Evolutionary conservation across 768 basidiomycete species (phyloP), one percentile per base, ranked within the genome.

Genomic region (Suillus hirtellus): DNA sequence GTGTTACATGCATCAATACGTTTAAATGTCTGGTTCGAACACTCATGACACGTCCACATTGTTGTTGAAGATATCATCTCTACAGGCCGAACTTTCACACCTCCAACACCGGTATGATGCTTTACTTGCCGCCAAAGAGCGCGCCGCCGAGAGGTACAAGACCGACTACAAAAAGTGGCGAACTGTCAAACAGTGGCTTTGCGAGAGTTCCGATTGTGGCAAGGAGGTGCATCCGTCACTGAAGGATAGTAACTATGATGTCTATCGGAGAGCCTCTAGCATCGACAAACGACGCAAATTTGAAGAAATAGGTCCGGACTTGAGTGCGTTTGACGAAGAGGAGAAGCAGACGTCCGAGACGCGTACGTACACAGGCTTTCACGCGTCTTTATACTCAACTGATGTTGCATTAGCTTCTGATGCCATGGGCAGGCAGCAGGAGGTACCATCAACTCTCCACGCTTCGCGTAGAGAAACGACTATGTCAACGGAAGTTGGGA

Each of bases 81-180:
- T 77, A 31, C 67, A 76, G 27, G 61, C 24, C 50, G 77, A 81
- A 65, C 68, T 81, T 7, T 65, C 71, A 0, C 67, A 76, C 10
- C 72, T 86, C 2, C 68, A 79, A 61, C 67, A 60, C 40, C 78
- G 78, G 14, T 86, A 83, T 62, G 82, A 85, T 46, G 76, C 75
- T 0, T 74, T 89, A 1, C 64, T 73, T 6, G 74, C 76, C 44
- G 75, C 78, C 35, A 81, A 81, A 60, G 77, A 80, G 59, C 79
- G 82, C 1, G 81, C 81, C 14, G 79, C 78, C 12, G 76, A 72
- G 24, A 80, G 79, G 21, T 85, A 85, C 71, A 79, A 82, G 64
- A 63, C 65, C 21, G 84, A 89, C 69, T 86, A 81, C 72, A 80
- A 80, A 70, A 82, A 78, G 63, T 89, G 85, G 84, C 73, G 73